Percentiles rank a stretch among this genome's conserved stretches.
Conservation (phyloP, 2,329 filamentous ascomycete species). For the Ilyonectria sp. region DNA sequence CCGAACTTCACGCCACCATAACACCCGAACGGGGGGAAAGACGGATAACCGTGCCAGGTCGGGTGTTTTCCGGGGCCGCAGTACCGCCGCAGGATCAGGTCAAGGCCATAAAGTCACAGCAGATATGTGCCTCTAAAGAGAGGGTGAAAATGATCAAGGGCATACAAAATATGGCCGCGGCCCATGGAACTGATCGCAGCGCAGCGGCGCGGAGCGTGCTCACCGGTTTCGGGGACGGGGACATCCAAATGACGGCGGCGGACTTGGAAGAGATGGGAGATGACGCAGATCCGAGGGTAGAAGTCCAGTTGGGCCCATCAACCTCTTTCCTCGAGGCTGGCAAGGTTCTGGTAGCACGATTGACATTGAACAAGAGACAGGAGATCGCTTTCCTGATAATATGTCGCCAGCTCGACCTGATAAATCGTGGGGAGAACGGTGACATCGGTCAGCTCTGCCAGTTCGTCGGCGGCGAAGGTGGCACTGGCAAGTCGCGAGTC, state of each 20-base stretch:
- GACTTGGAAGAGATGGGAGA: neutral
- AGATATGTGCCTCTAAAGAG: slow-evolving; percentile 24
- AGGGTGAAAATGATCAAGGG: slow-evolving; percentile 26
- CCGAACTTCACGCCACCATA: slow-evolving; percentile 1
- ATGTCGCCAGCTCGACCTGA: slow-evolving; percentile 20
- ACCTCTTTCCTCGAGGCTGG: neutral
- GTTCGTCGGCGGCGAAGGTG: slow-evolving; percentile 30
- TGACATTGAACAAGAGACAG: slow-evolving; percentile 13
- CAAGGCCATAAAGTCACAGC: neutral
- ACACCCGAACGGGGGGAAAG: neutral
- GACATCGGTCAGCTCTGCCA: slow-evolving; percentile 25
- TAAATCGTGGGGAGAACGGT: neutral
- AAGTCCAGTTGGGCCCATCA: neutral
- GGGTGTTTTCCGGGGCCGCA: slow-evolving; percentile 15
- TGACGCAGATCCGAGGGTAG: neutral
- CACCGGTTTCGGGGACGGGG: slow-evolving; percentile 11
- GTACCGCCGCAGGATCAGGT: slow-evolving; percentile 7
- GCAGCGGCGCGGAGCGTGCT: slow-evolving; percentile 12
- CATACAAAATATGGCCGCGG: slow-evolving; percentile 50
- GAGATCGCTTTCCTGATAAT: slow-evolving; percentile 20
- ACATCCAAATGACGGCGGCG: neutral
- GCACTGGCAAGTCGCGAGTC: slow-evolving; percentile 30
- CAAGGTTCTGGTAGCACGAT: neutral
- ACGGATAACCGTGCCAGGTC: slow-evolving; percentile 1
- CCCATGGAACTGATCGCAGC: slow-evolving; percentile 6